phyloP scores from a whole-genome alignment of 441 rosid species.

The Pelargonium australe region DNA sequence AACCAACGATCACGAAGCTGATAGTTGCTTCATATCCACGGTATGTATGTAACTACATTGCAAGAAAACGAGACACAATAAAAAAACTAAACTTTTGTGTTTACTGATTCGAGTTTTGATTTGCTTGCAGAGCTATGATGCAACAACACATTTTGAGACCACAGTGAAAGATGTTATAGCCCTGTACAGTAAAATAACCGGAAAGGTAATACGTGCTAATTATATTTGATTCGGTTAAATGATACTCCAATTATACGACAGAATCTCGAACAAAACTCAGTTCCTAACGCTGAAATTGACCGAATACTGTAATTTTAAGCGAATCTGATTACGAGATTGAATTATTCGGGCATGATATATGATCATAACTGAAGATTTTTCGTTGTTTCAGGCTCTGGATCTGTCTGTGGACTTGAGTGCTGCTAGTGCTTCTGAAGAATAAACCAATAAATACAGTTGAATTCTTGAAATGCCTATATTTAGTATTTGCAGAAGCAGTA shows the following conservation, averaged over 20 bases:
- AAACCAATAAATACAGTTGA: conserved; percentile 8
- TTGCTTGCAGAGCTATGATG: conserved; percentile 48
- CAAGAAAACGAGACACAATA: background rate
- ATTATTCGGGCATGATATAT: too few relatives aligned
- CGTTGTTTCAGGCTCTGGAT: conserved; percentile 51
- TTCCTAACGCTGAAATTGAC: too few relatives aligned
- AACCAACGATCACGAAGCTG: conserved; percentile 36
- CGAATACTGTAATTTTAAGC: too few relatives aligned
- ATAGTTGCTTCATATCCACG: conserved; percentile 53
- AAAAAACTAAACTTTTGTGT: background rate
- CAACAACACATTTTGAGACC: conserved; percentile 63
- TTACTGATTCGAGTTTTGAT: background rate
- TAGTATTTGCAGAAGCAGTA: background rate
- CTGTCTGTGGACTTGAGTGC: conserved; percentile 84
- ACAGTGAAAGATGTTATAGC: conserved; percentile 50
- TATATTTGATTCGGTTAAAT: background rate
- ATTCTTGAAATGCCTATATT: background rate
- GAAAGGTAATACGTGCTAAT: conserved; percentile 38
- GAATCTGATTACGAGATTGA: too few relatives aligned
- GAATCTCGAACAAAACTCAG: too few relatives aligned
- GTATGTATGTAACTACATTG: conserved; percentile 26
- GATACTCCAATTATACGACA: too few relatives aligned
- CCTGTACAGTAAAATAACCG: conserved; percentile 59
- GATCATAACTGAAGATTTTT: background rate
- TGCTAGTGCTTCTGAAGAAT: conserved; percentile 57